phyloP scores from a whole-genome alignment of 148 eudicot species.

The Vaccinium vitisidaea region DNA sequence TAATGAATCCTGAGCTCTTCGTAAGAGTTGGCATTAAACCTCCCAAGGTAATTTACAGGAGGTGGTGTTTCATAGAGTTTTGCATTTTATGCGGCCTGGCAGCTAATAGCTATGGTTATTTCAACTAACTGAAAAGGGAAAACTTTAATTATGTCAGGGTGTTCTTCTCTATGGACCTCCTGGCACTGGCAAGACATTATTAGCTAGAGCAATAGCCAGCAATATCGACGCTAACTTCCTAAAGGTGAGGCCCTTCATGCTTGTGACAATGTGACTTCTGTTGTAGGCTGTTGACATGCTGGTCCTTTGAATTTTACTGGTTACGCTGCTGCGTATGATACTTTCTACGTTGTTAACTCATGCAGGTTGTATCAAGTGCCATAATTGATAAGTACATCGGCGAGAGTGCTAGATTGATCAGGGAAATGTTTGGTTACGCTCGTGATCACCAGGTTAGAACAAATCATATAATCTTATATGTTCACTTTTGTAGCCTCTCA shows the following conservation, averaged over 20 bases:
- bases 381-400: conserved; percentile 96
- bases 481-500: not conserved
- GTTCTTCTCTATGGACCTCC: conserved; percentile 99
- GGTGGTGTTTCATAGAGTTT: not conserved
- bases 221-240: conserved; percentile 94
- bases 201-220: conserved; percentile 98
- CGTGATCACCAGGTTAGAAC: conserved; percentile 86
- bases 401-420: conserved; percentile 95
- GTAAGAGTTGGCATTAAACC: conserved; percentile 95
- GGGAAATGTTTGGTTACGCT: conserved; percentile 98
- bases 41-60: conserved; percentile 64
- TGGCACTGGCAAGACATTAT: conserved; percentile 93
- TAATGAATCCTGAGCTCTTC: conserved; percentile 99
- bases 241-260: conserved; percentile 44
- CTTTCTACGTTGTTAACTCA: not conserved
- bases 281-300: not conserved
- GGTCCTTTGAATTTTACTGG: not conserved
- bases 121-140: not conserved
- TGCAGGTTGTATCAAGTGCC: conserved; percentile 95
- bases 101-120: not conserved
- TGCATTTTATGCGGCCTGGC: not conserved
- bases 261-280: not conserved
- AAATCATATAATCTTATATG: too few relatives aligned
- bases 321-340: not conserved
- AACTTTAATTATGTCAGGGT: conserved; percentile 46